phyloP scores from a whole-genome alignment of 306 rosid genomes.

The Erythrophleum fordii region DNA sequence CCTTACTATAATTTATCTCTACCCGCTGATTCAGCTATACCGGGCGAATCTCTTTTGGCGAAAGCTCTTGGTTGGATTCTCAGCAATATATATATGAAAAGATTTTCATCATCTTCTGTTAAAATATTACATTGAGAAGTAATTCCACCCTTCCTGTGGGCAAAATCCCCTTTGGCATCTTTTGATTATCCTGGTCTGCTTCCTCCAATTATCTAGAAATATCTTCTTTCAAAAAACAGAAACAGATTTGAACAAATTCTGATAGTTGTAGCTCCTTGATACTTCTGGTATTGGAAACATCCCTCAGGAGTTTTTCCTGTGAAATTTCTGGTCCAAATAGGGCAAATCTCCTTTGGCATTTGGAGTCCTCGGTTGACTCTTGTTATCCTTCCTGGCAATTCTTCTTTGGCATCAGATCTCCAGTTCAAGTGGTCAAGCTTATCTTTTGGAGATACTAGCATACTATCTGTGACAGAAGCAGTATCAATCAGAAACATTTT shows the following conservation, averaged over 20 bases:
- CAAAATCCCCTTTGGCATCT: background rate
- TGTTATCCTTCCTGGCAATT: no score
- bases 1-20: background rate
- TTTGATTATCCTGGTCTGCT: background rate
- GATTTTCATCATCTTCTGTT: background rate
- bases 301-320: background rate
- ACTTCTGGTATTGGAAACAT: background rate
- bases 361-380: no score
- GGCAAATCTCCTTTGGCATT: no score
- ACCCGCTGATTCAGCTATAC: background rate
- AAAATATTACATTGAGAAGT: background rate
- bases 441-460: no score
- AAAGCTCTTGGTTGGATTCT: background rate
- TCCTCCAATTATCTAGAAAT: background rate
- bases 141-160: background rate
- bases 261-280: background rate
- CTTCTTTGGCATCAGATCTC: no score
- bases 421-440: no score
- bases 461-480: no score
- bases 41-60: background rate
- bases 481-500: no score
- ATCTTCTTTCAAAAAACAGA: background rate
- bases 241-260: background rate
- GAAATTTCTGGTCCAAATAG: background rate
- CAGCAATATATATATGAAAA: background rate